Base-by-base conservation (phyloP, 768 basidiomycete genomes). In the Mycena capillaripes region DNA sequence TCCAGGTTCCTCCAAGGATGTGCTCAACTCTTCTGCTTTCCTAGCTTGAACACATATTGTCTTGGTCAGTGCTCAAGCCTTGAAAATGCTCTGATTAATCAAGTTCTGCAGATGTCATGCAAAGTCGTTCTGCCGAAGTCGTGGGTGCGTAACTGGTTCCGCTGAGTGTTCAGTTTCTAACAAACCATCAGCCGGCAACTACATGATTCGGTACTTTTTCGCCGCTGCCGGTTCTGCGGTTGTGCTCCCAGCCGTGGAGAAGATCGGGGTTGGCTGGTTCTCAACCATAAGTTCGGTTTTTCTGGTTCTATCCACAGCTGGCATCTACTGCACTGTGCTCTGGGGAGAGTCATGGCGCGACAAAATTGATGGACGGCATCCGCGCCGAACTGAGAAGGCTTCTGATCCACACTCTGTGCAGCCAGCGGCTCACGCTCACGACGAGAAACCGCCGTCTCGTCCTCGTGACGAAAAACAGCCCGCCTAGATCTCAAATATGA, bases 211-310 rank as follows among this genome's bases (percentile, higher is more conserved):
- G 2, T 75, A 75, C 59, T 50, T 75, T 30, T 75, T 75, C 23
- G 74, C 70, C 0, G 74, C 74, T n/a, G 67, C 70, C 23, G 74
- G 55, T 44, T 72, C 74, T 5, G 74, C 74, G 6, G 70, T 69
- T 17, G 70, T 71, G 9, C 70, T 75, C 3, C 70, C 70, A n/a
- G 74, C 74, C 8, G 67, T 75, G 0, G 34, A 75, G 19, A 64
- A 69, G 6, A 75, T 75, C 46, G 74, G 74, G 0, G 70, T 75
- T 16, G 74, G 74, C 30, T 75, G 74, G 74, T 75, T 75, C 36
- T 75, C 70, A 17, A 75, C 74, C 23, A 72, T 75, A 25, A 42
- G 63, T 3, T 57, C 67, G 17, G 50, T 71, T 14, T 75, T 75
- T 46, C 36, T 75, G n/a, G 62, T 69, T 7, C 0, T 72, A 21